These are phyloP conservation scores for Phyllosticta capitalensis DNA, from an alignment of 2,329 filamentous ascomycete species.

Conservation along the genomic window DNA sequence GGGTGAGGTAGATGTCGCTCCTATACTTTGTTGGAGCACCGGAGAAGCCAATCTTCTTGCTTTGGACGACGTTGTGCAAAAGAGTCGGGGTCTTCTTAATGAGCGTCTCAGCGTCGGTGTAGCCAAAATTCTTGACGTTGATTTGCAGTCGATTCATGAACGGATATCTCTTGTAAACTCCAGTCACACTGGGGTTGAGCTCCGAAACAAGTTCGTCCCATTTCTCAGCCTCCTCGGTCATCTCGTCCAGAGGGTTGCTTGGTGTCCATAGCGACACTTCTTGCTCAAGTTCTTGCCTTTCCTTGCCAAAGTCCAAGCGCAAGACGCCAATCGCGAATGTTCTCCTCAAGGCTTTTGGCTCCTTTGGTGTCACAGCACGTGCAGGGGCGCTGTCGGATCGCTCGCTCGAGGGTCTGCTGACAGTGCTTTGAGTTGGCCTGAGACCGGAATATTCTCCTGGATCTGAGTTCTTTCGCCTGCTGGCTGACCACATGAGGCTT, in stretches of 20 bases:
- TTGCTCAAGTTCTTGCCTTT: slow-evolving; percentile 63
- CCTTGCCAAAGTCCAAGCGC: slow-evolving; percentile 64
- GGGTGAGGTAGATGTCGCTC: slow-evolving; percentile 89
- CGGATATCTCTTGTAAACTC: slow-evolving; percentile 62
- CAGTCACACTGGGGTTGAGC: slow-evolving; percentile 63
- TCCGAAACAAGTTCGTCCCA: slow-evolving; percentile 67
- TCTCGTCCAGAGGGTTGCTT: slow-evolving; percentile 27
- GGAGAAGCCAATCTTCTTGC: slow-evolving; percentile 85
- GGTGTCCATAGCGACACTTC: slow-evolving; percentile 70
- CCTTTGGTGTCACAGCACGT: slow-evolving; percentile 19
- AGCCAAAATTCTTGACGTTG: slow-evolving; percentile 67
- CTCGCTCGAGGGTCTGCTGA: slow-evolving; percentile 5
- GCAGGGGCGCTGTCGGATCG: slow-evolving; percentile 11
- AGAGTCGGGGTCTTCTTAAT: slow-evolving; percentile 82
- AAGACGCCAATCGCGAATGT: slow-evolving; percentile 69
- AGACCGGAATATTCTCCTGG: slow-evolving; percentile 13
- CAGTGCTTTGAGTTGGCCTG: neutral
- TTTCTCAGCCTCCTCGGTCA: slow-evolving; percentile 46
- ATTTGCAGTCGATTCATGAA: slow-evolving; percentile 70
- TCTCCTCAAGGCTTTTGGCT: slow-evolving; percentile 49
- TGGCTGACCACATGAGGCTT: slow-evolving; percentile 57
- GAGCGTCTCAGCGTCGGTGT: slow-evolving; percentile 67
- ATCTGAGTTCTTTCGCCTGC: slow-evolving; percentile 34
- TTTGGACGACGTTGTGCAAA: slow-evolving; percentile 70
- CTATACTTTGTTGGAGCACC: slow-evolving; percentile 79